These are phyloP conservation scores for Fragosphaeria purpurea DNA, from an alignment of 2,329 filamentous ascomycete species.

Conservation along the genomic window DNA sequence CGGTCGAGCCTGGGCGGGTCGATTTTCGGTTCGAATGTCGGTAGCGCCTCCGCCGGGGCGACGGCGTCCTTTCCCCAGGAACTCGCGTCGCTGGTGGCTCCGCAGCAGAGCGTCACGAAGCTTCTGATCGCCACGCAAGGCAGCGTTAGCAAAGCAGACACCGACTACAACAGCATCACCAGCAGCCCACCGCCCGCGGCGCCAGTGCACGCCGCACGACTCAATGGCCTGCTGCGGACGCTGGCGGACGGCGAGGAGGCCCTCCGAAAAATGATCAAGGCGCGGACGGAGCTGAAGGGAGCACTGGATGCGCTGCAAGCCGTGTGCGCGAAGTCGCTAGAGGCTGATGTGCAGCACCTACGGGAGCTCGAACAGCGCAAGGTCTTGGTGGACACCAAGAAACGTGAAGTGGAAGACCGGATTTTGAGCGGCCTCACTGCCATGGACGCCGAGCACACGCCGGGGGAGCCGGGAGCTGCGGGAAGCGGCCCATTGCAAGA, in stretches of 20 bases:
- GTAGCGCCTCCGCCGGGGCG: conserved; percentile 22
- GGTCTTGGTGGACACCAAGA: conserved; percentile 65
- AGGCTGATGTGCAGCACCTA: conserved; percentile 58
- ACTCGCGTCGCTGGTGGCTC: conserved; percentile 61
- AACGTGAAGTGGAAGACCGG: conserved; percentile 77
- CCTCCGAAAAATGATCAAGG: conserved; percentile 81
- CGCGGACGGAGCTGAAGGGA: conserved; percentile 64
- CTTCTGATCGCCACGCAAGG: conserved; percentile 57
- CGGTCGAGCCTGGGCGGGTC: conserved; percentile 48
- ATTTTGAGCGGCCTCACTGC: conserved; percentile 77
- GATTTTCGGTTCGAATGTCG: conserved; percentile 49
- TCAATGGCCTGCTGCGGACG: conserved; percentile 82
- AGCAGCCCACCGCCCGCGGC: conserved; percentile 51
- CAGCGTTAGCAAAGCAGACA: conserved; percentile 58
- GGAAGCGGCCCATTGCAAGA: conserved; percentile 43
- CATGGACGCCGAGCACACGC: conserved; percentile 40
- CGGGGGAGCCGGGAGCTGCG: conserved; percentile 38
- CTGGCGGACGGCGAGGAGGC: conserved; percentile 82
- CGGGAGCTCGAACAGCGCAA: conserved; percentile 57
- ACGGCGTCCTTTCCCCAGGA: conserved; percentile 55
- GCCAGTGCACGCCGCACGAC: conserved; percentile 81
- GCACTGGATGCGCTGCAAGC: conserved; percentile 76
- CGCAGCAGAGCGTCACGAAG: conserved; percentile 66
- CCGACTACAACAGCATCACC: conserved; percentile 73
- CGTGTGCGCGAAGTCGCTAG: conserved; percentile 58